Evolutionary conservation across 2,329 filamentous ascomycete species (phyloP).

Genomic region (Colletotrichum costaricense): DNA sequence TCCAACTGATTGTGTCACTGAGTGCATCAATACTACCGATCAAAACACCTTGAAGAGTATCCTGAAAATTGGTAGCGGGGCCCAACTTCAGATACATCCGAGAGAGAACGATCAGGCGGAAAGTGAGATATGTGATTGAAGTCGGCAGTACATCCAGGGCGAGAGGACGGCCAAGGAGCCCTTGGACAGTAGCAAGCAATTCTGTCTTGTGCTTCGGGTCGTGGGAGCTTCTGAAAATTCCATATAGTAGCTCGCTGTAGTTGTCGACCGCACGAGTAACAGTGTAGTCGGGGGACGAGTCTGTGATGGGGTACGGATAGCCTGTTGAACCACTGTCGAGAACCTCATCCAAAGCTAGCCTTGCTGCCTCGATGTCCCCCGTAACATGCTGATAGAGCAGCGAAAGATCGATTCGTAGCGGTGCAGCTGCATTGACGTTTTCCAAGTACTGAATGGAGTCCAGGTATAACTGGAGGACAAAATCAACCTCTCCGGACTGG

Average conservation of each 20-base stretch:
- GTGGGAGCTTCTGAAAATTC: constrained; percentile 37
- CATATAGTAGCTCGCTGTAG: constrained; percentile 38
- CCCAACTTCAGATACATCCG: constrained; percentile 42
- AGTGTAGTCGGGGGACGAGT: constrained; percentile 28
- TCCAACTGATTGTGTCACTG: constrained; percentile 41
- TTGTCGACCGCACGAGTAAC: constrained; percentile 34
- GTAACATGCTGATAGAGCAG: constrained; percentile 35
- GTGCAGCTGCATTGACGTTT: constrained; percentile 40
- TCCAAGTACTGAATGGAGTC: constrained; percentile 40
- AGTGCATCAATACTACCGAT: constrained; percentile 37
- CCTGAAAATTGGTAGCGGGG: constrained; percentile 38
- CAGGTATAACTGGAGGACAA: constrained; percentile 40
- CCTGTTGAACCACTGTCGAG: constrained; percentile 38
- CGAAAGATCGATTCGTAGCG: constrained; percentile 38
- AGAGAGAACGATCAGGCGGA: constrained; percentile 35
- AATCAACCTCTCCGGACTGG: constrained; percentile 36
- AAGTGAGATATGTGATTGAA: constrained; percentile 28
- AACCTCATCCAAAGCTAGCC: constrained; percentile 37
- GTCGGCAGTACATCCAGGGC: constrained; percentile 37
- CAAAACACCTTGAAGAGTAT: constrained; percentile 37
- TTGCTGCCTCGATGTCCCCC: constrained; percentile 33
- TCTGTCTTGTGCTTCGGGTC: constrained; percentile 38
- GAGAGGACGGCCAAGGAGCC: constrained; percentile 36
- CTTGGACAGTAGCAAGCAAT: constrained; percentile 35
- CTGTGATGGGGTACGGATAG: constrained; percentile 39